Conservation (phyloP, 1,139 yeast species). For the Pichiaceae sp. region DNA sequence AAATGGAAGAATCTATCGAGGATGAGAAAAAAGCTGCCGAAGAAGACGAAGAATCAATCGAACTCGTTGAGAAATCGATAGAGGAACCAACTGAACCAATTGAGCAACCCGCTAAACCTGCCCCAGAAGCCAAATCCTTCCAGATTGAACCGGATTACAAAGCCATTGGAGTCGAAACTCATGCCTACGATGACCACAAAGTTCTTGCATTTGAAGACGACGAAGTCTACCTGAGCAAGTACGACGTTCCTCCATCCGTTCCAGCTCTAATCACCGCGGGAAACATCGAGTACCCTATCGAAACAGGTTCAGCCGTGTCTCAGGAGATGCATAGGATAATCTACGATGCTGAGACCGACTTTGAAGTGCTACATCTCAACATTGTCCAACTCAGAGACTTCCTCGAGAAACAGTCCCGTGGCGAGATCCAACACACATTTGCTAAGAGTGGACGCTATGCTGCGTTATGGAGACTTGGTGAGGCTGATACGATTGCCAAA, state of each 20-base stretch:
- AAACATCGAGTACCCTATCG: conserved; percentile 24
- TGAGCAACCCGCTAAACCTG: too few relatives aligned
- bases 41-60: too few relatives aligned
- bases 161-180: too few relatives aligned
- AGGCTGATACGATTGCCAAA: conserved; percentile 20
- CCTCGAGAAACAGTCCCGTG: conserved; percentile 27
- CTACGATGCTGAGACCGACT: conserved; percentile 32
- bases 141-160: too few relatives aligned
- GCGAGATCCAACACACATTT: conserved; percentile 18
- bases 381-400: conserved; percentile 23
- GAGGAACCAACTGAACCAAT: neutral
- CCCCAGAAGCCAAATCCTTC: too few relatives aligned
- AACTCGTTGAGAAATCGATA: conserved; percentile 5
- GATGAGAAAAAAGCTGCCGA: conserved; percentile 10
- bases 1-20: conserved; percentile 9
- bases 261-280: conserved; percentile 28
- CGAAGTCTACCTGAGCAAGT: conserved; percentile 25
- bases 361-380: conserved; percentile 29
- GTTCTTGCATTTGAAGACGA: conserved; percentile 29
- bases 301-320: conserved; percentile 18
- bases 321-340: conserved; percentile 29
- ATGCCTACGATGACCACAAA: conserved; percentile 1
- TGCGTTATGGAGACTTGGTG: conserved; percentile 34
- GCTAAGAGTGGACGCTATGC: conserved; percentile 20
- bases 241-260: conserved; percentile 30